Evolutionary conservation across 2,329 filamentous ascomycete genomes (phyloP).

Genomic region (Fusarium heterosporum): DNA sequence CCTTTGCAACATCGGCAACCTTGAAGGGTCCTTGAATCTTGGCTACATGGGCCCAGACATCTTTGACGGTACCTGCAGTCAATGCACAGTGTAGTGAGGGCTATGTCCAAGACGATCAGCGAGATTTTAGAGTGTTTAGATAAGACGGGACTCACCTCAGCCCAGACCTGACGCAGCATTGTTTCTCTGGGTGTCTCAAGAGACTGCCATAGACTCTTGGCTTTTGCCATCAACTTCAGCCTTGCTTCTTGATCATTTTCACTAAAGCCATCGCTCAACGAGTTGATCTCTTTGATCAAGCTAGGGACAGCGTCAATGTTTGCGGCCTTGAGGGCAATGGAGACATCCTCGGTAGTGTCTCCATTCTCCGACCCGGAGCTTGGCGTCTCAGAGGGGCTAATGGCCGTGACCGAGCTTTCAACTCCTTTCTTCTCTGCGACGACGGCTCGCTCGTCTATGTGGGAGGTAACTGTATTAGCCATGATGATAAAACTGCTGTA

Average conservation of each 20-base stretch:
- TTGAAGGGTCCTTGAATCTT: slow-evolving; percentile 49
- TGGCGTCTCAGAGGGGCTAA: not conserved
- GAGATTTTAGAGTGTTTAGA: not conserved
- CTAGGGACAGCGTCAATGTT: slow-evolving; percentile 25
- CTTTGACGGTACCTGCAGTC: slow-evolving; percentile 51
- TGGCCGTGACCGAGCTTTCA: not conserved
- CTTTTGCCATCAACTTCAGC: slow-evolving; percentile 50
- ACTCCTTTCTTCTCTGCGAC: not conserved
- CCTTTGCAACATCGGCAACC: slow-evolving; percentile 48
- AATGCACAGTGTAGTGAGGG: slow-evolving; percentile 45
- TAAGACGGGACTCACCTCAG: slow-evolving; percentile 48
- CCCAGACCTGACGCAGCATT: slow-evolving; percentile 61
- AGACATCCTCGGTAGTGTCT: slow-evolving; percentile 4
- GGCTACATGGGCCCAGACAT: slow-evolving; percentile 52
- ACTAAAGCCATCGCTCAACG: not conserved
- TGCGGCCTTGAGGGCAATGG: slow-evolving; percentile 28
- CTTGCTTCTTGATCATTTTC: slow-evolving; percentile 38
- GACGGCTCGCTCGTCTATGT: not conserved
- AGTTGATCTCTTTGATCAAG: slow-evolving; percentile 26
- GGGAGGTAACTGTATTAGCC: not conserved
- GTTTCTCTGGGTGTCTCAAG: slow-evolving; percentile 62
- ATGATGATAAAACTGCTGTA: not conserved
- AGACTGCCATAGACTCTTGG: slow-evolving; percentile 49
- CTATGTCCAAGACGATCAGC: slow-evolving; percentile 6
- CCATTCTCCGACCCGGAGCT: not conserved